A percentile compares a stretch with the other conserved stretches of the same genome.
Evolutionary conservation across 1,284 basidiomycete species (phyloP).

Genomic region (Ganoderma leucocontextum): DNA sequence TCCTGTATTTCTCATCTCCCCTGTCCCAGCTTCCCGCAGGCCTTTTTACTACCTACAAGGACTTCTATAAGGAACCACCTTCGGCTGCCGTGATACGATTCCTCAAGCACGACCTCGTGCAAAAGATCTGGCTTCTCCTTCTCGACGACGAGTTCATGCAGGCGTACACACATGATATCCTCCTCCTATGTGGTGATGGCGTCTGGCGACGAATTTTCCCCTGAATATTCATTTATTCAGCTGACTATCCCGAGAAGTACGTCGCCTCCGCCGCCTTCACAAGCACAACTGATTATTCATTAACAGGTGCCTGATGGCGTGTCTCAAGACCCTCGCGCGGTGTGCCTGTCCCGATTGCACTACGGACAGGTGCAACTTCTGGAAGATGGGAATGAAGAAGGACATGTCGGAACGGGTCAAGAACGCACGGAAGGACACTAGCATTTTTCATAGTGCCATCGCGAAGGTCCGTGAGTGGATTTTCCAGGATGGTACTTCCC

Average conservation of each 20-base stretch:
- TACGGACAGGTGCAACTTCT: neutral
- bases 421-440: neutral
- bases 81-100: conserved; percentile 25
- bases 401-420: neutral
- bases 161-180: conserved; percentile 5
- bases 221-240: conserved; percentile 7
- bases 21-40: neutral
- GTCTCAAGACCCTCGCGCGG: neutral
- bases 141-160: conserved; percentile 32
- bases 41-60: neutral
- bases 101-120: conserved; percentile 38
- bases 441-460: neutral
- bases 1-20: no score
- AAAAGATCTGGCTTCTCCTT: conserved; percentile 34
- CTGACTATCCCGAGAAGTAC: conserved; percentile 20
- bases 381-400: neutral
- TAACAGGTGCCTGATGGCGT: neutral
- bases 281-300: no score
- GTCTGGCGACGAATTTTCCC: conserved; percentile 7
- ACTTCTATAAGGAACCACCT: neutral
- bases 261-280: no score
- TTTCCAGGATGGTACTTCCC: neutral
- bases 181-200: conserved; percentile 8
- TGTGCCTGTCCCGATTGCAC: neutral
- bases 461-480: neutral